Percentiles rank a stretch among this genome's conserved stretches.
Evolutionary conservation across 2,329 filamentous ascomycete genomes (phyloP).

Genomic region (Xylariomycetidae sp.): DNA sequence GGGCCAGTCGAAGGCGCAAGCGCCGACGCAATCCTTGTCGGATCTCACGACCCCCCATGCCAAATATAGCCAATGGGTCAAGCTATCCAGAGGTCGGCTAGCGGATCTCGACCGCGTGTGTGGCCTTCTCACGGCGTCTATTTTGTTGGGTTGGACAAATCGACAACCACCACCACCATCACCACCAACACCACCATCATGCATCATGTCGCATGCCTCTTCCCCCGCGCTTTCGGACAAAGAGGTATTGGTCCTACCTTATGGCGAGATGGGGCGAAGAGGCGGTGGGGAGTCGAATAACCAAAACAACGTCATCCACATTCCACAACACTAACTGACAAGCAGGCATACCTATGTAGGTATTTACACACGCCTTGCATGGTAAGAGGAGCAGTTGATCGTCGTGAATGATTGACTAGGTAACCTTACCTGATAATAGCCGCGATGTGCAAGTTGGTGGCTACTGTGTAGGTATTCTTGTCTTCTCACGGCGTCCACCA

Average conservation of each 20-base stretch:
- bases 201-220: too few relatives aligned
- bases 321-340: too few relatives aligned
- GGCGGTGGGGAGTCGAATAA: too few relatives aligned
- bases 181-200: too few relatives aligned
- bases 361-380: not conserved
- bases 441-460: not conserved
- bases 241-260: too few relatives aligned
- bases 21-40: slow-evolving; percentile 26
- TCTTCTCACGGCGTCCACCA: too few relatives aligned
- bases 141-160: too few relatives aligned
- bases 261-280: too few relatives aligned
- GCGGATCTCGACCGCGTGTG: slow-evolving; percentile 17
- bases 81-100: slow-evolving; percentile 26
- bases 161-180: too few relatives aligned
- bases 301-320: too few relatives aligned
- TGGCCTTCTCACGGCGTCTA: slow-evolving; percentile 22
- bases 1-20: too few relatives aligned
- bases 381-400: slow-evolving; percentile 11
- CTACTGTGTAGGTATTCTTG: not conserved
- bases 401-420: slow-evolving; percentile 3
- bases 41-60: slow-evolving; percentile 5
- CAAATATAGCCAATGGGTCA: slow-evolving; percentile 18
- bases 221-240: too few relatives aligned
- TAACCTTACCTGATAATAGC: slow-evolving; percentile 3
- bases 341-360: not conserved